phyloP scores from a whole-genome alignment of 768 basidiomycete species.

The Mycena metata region DNA sequence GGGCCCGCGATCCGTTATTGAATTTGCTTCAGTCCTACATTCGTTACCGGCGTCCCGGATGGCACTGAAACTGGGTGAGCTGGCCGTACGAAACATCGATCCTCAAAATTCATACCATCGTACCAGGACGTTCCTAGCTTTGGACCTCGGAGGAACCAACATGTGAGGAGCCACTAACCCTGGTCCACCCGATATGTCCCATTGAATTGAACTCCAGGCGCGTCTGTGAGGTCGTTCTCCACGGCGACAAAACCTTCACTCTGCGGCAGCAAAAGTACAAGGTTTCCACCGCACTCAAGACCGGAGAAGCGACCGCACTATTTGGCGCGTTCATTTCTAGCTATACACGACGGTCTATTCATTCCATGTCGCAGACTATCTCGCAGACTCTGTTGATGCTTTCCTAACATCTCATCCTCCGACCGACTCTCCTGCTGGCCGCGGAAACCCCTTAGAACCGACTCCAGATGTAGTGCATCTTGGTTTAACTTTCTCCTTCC shows the following conservation, averaged over 20 bases:
- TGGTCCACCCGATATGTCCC: constrained; percentile 1
- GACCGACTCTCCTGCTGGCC: constrained; percentile 56
- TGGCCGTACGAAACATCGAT: constrained; percentile 6
- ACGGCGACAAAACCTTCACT: constrained; percentile 90
- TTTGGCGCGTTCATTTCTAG: constrained; percentile 72
- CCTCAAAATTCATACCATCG: constrained; percentile 11
- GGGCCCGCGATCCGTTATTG: background rate
- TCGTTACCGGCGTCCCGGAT: constrained; percentile 95
- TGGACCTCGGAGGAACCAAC: constrained; percentile 98
- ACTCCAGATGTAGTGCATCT: constrained; percentile 64
- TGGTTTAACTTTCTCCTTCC: constrained; percentile 97
- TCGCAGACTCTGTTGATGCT: constrained; percentile 95
- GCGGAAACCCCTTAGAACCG: constrained; percentile 34
- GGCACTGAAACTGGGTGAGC: constrained; percentile 93
- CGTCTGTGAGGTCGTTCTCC: constrained; percentile 93
- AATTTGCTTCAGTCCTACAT: constrained; percentile 78
- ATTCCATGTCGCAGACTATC: constrained; percentile 78
- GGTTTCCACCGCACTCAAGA: constrained; percentile 93
- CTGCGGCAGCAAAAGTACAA: constrained; percentile 97
- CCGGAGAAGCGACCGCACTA: constrained; percentile 87
- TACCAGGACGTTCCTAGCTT: constrained; percentile 90
- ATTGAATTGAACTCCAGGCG: constrained; percentile 67
- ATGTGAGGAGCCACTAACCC: constrained; percentile 66
- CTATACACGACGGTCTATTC: constrained; percentile 9
- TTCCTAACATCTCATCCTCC: constrained; percentile 81